A percentile compares a stretch with the other conserved stretches of the same genome.
phyloP scores from a whole-genome alignment of 805 yeast genomes.

The Lachancea waltii region DNA sequence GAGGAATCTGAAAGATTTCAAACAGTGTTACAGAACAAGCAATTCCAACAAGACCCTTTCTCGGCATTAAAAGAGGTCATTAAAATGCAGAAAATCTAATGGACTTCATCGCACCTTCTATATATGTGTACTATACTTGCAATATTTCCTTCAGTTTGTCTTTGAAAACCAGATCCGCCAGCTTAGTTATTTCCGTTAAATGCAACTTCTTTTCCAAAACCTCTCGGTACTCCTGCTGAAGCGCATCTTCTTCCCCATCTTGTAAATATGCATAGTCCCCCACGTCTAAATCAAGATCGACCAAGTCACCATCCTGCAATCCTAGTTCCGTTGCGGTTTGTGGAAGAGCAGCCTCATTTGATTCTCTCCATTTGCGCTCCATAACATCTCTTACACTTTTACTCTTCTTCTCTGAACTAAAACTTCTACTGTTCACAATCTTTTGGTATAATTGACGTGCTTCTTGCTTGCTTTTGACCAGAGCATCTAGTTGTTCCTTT shows the following conservation, averaged over 20 bases:
- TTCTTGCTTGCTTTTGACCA: constrained; percentile 33
- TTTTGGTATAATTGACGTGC: constrained; percentile 32
- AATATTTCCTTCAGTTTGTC: constrained; percentile 10
- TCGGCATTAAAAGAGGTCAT: constrained; percentile 58
- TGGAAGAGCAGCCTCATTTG: constrained; percentile 37
- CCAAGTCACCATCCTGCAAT: constrained; percentile 42
- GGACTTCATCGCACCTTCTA: constrained; percentile 1
- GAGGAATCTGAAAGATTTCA: constrained; percentile 56
- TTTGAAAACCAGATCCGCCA: constrained; percentile 21
- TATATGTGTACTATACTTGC: constrained; percentile 6
- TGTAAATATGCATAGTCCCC: constrained; percentile 23
- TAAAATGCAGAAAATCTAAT: constrained; percentile 26
- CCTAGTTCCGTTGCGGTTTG: constrained; percentile 43
- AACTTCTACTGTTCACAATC: constrained; percentile 21
- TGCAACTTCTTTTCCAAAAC: constrained; percentile 14
- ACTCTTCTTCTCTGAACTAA: constrained; percentile 17
- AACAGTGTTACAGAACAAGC: constrained; percentile 46
- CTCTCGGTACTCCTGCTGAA: constrained; percentile 31
- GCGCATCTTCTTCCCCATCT: constrained; percentile 19
- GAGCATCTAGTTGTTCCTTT: constrained; percentile 34
- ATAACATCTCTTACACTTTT: constrained; percentile 27
- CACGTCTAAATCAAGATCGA: constrained; percentile 35
- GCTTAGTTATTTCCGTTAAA: constrained; percentile 24
- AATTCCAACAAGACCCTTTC: constrained; percentile 57
- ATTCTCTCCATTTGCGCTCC: constrained; percentile 39